Conservation (phyloP, 305 asterid species). For the Ilex paraguariensis region DNA sequence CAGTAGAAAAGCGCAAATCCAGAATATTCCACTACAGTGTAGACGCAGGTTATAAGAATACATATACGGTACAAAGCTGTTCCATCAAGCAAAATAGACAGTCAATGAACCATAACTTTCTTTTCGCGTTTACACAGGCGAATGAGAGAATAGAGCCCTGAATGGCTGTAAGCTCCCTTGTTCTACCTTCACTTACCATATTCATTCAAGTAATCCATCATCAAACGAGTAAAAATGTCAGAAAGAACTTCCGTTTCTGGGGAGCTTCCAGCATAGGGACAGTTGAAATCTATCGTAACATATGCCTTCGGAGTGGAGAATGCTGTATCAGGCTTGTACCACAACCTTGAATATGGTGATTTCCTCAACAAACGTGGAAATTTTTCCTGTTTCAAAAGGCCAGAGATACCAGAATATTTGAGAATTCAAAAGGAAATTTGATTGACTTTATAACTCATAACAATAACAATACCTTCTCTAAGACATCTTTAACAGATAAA, state of each 20-base stretch:
- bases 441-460: not conserved
- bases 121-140: not conserved
- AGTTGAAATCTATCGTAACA: conserved; percentile 76
- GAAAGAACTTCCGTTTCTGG: conserved; percentile 87
- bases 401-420: conserved; percentile 24
- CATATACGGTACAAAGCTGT: no score
- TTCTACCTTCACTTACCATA: conserved; percentile 45
- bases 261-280: conserved; percentile 78
- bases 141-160: no score
- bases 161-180: no score
- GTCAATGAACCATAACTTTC: no score
- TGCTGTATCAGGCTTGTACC: conserved; percentile 90
- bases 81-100: no score
- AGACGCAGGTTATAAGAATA: no score
- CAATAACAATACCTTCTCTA: conserved; percentile 43
- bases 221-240: conserved; percentile 73
- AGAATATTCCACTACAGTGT: no score
- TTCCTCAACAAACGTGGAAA: conserved; percentile 67
- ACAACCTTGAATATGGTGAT: conserved; percentile 76
- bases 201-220: conserved; percentile 96
- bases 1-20: no score
- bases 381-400: conserved; percentile 46
- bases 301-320: conserved; percentile 90
- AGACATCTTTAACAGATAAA: conserved; percentile 60
- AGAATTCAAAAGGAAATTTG: conserved; percentile 1